Base-by-base conservation (phyloP, 176 grass and related monocot species). In the Zoysia pacifica region DNA sequence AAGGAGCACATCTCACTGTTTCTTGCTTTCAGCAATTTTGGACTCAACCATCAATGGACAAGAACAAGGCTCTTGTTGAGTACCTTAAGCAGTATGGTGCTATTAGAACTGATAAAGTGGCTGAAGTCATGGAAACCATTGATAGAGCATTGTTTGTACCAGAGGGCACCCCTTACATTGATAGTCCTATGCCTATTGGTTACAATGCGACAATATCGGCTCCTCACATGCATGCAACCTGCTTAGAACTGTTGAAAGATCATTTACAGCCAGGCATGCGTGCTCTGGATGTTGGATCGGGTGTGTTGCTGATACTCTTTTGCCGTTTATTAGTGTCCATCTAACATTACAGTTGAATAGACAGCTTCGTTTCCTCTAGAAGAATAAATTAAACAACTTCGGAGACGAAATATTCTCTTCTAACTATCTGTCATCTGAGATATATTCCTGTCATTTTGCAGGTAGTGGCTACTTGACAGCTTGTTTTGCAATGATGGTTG, bases 261-360 rank as follows among this genome's bases (percentile, higher is more conserved):
- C 87, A 92, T 84, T 75, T 96, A 43, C 90, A 90, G 49, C 90
- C 87, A 58, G 90, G 93, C 44, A 96, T 92, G 90, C 85, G 39
- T 86, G 90, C 93, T 75, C 67, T 96, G 44, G 93, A 96, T 86
- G 85, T 96, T 74, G 93, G 93, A 72, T 96, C 93, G 92, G 93
- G 93, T 96, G 1, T 35, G 71, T 75, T 75, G 1, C 63, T 64
- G 40, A 70, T 71, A 64, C 48, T 18, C 0, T 38, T 2, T 35
- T 0, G 4, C 40, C 50, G 5, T 16, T 18, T 84, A 1, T 62
- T 47, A 47, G 1, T 85, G 2, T 19, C 52, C 68, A 83, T 46
- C 36, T 20, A 51, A 54, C 11, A 1, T 42, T 55, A 16, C 19
- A 1, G 39, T 14, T 84, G 54, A 53, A 28, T 53, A 19, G 67